These are phyloP conservation scores for Aristolochia fimbriata DNA, from an alignment of 164 flowering plant species.

Conservation along the genomic window DNA sequence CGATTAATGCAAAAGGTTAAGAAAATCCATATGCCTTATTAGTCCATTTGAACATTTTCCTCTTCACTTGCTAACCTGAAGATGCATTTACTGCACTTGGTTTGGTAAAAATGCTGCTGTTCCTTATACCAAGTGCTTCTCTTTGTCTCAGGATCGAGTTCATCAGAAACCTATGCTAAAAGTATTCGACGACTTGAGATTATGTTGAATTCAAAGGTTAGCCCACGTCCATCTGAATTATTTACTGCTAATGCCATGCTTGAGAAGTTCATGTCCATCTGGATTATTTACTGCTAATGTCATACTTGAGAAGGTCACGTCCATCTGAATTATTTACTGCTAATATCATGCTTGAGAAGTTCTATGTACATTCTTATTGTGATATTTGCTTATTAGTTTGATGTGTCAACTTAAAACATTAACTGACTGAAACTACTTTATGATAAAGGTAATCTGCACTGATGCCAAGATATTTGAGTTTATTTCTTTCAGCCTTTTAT, in stretches of 20 bases:
- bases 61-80: background rate
- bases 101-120: background rate
- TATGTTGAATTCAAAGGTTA: slow-evolving; percentile 76
- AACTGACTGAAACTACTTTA: too few relatives aligned
- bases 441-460: too few relatives aligned
- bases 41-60: background rate
- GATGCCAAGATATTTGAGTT: too few relatives aligned
- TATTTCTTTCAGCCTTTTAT: too few relatives aligned
- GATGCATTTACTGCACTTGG: background rate
- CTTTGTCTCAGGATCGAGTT: slow-evolving; percentile 32
- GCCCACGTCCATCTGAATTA: slow-evolving; percentile 1
- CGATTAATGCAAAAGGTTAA: slow-evolving; percentile 65
- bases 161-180: slow-evolving; percentile 25
- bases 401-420: too few relatives aligned
- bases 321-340: background rate
- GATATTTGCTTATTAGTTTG: too few relatives aligned
- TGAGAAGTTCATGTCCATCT: slow-evolving; percentile 3
- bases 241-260: too few relatives aligned
- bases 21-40: background rate
- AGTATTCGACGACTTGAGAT: slow-evolving; percentile 57
- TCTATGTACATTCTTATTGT: too few relatives aligned
- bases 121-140: background rate
- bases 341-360: too few relatives aligned
- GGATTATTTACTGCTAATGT: background rate
- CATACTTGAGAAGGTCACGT: too few relatives aligned